These are phyloP conservation scores for Quercus suber DNA, from an alignment of 306 rosid species.

Conservation along the genomic window DNA sequence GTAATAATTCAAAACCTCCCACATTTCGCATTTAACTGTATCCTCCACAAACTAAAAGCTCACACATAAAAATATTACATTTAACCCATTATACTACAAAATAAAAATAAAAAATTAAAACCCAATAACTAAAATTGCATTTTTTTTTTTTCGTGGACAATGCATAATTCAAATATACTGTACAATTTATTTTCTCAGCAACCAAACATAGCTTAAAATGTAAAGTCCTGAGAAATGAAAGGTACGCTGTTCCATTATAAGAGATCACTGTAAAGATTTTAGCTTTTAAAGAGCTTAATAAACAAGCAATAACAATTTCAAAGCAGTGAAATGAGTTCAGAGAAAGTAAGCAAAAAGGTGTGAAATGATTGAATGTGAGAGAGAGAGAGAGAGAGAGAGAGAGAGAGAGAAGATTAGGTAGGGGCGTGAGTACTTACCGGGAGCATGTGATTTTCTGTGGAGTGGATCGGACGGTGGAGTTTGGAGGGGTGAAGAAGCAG, in stretches of 20 bases:
- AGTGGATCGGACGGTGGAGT: slow-evolving; percentile 24
- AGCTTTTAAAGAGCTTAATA: not conserved
- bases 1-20: too few species aligned
- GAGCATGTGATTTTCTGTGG: slow-evolving; percentile 1
- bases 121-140: too few species aligned
- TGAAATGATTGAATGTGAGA: not conserved
- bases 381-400: too few species aligned
- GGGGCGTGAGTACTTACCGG: slow-evolving; percentile 21
- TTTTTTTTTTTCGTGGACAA: too few species aligned
- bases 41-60: not conserved
- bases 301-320: not conserved
- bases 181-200: not conserved
- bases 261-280: not conserved
- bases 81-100: too few species aligned
- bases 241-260: not conserved
- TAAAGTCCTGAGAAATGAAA: not conserved
- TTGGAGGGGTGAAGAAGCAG: slow-evolving; percentile 29
- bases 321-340: not conserved
- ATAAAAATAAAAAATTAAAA: too few species aligned
- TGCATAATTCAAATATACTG: not conserved
- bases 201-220: not conserved
- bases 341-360: not conserved
- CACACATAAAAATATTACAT: not conserved
- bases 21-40: not conserved
- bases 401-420: too few species aligned